Evolutionary conservation across 805 yeast species (phyloP), one percentile per base, ranked within the genome.

Genomic region (Yarrowia keelungensis): DNA sequence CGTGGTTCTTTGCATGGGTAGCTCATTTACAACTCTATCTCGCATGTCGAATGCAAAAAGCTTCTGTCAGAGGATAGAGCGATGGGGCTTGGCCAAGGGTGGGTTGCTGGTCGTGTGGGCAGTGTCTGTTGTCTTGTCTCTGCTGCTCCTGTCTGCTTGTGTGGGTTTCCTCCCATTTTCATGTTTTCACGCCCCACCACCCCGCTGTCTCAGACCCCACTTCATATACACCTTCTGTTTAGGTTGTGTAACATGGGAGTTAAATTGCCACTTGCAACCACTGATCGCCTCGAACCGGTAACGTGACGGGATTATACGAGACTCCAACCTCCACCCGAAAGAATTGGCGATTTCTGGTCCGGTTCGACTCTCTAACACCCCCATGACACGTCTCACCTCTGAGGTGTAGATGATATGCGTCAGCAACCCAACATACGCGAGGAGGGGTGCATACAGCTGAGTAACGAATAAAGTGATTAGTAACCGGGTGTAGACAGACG

Each of bases 181-280:
- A 38, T 11, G 10, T 38, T 9, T 11, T 7, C 39, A 38, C 3
- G 39, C 39, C 39, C 39, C 12, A 10, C 8, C 39, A 49, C 53
- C 53, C 39, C 53, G 32, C 53, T 49, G 39, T 32, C 53, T 49
- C 39, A 15, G 38, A 14, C 38, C 51, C 53, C 53, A 47, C 53
- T 38, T 11, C 53, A 32, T 38, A 53, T 53, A 39, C n/a, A 45
- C 8, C 5, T 8, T 11, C 36, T 2, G 43, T 14, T 22, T 53
- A 53, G 35, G 59, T 53, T 53, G 59, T 53, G 59, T 16, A 53
- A 39, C 32, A 53, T 36, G 59, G 22, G 58, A n/a, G 56, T 38
- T 36, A 51, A 35, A 11, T 51, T 36, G 32, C 26, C 58, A 16
- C 43, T 16, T 36, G 56, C 42, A 51, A 51, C 32, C 56, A 10